Conservation (phyloP, 805 yeast genomes). For the Wickerhamiella allomyrinae region DNA sequence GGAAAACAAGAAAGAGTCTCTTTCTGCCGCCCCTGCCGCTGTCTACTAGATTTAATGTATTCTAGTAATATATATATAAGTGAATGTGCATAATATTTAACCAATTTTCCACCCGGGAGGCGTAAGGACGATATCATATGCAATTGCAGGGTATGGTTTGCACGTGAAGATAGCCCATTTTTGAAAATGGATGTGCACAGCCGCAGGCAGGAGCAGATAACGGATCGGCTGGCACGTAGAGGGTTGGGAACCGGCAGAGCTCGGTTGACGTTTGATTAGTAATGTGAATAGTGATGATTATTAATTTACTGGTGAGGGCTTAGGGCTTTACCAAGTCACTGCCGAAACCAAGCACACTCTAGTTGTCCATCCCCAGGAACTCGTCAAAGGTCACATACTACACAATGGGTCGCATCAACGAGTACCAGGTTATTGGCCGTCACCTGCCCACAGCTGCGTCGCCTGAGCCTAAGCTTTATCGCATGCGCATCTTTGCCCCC, state of each 20-base stretch:
- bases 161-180: no score
- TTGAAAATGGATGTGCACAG: no score
- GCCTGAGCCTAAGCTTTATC: slow-evolving; percentile 99
- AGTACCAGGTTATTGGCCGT: slow-evolving; percentile 99
- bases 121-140: no score
- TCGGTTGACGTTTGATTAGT: no score
- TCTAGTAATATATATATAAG: neutral
- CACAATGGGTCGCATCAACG: slow-evolving; percentile 84
- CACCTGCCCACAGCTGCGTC: slow-evolving; percentile 98
- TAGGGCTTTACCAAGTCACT: neutral
- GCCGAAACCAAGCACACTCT: neutral
- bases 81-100: neutral
- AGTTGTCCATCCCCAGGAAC: neutral
- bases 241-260: no score
- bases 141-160: no score
- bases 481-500: slow-evolving; percentile 99
- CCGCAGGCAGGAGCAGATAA: no score
- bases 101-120: no score
- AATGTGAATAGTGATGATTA: no score
- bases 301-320: no score
- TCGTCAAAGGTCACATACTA: neutral
- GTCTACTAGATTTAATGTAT: neutral
- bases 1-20: neutral
- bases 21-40: slow-evolving; percentile 1
- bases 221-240: no score